These are phyloP conservation scores for Pythium aristosporum DNA, from an alignment of 352 stramenopile genomes.

Conservation along the genomic window DNA sequence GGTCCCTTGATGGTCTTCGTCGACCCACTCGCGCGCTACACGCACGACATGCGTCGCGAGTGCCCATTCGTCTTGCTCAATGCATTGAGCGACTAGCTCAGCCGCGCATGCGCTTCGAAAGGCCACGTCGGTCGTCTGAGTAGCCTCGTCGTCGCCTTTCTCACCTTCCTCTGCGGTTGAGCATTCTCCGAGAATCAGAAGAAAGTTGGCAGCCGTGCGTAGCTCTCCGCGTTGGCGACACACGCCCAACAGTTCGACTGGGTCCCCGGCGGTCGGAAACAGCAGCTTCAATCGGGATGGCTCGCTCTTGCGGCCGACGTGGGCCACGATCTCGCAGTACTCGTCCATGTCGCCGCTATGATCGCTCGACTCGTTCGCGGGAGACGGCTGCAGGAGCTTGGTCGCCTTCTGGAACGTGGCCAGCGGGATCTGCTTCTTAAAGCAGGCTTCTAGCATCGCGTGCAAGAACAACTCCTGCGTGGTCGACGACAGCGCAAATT, in stretches of 20 bases:
- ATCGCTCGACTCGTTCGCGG: neutral
- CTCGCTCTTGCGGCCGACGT: constrained; percentile 84
- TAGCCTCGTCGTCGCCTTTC: neutral
- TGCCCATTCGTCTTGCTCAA: constrained; percentile 75
- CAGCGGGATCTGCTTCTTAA: constrained; percentile 39
- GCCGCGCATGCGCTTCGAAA: constrained; percentile 59
- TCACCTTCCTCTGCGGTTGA: constrained; percentile 26
- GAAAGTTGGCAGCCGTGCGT: constrained; percentile 78
- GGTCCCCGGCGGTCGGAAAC: constrained; percentile 69
- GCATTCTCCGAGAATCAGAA: constrained; percentile 79
- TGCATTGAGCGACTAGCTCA: constrained; percentile 62
- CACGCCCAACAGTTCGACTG: constrained; percentile 55
- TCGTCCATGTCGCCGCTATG: constrained; percentile 54
- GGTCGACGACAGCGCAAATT: constrained; percentile 62
- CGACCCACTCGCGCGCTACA: constrained; percentile 78
- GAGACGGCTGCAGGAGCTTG: constrained; percentile 42
- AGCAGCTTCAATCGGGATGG: constrained; percentile 68
- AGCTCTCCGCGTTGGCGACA: constrained; percentile 71
- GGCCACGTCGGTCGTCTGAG: constrained; percentile 11
- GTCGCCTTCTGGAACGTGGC: constrained; percentile 48
- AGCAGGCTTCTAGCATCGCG: constrained; percentile 74
- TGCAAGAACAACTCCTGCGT: constrained; percentile 83
- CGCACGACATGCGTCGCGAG: constrained; percentile 78
- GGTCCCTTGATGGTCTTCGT: constrained; percentile 23
- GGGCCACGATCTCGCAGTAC: constrained; percentile 83